Conservation (phyloP, 139 green algal genomes). For the Chlamydomonas sp. region DNA sequence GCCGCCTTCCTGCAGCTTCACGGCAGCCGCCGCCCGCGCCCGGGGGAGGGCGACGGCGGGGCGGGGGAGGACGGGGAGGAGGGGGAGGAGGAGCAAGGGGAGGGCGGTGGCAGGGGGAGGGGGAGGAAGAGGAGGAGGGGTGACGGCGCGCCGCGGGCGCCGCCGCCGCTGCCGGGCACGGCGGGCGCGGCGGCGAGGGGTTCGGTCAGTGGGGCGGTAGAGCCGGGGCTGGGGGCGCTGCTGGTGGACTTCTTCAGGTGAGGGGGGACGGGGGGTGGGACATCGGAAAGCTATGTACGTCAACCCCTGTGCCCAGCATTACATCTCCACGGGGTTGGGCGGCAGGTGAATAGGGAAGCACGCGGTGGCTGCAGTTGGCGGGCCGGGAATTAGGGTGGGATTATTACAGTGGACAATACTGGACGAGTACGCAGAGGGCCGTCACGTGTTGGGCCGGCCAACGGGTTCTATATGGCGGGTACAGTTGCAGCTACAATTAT, state of each 20-base stretch:
- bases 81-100: constrained; percentile 6
- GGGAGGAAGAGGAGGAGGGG: constrained; percentile 3
- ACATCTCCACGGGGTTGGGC: no score
- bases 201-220: constrained; percentile 49
- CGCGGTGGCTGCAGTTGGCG: no score
- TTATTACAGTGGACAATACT: no score
- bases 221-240: constrained; percentile 86
- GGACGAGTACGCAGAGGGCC: no score
- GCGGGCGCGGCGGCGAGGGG: not conserved
- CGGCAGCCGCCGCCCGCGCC: constrained; percentile 49
- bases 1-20: constrained; percentile 88
- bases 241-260: constrained; percentile 92
- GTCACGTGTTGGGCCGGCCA: no score
- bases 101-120: not conserved
- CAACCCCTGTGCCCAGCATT: not conserved
- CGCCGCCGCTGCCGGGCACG: constrained; percentile 2
- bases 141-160: not conserved
- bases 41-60: no score
- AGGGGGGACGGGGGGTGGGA: not conserved
- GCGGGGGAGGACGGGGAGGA: not conserved
- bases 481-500: no score
- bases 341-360: no score
- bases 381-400: no score
- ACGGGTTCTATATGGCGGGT: no score
- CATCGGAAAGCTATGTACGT: not conserved